Conservation (phyloP, 495 filamentous ascomycete genomes). For the Neurospora sp. region DNA sequence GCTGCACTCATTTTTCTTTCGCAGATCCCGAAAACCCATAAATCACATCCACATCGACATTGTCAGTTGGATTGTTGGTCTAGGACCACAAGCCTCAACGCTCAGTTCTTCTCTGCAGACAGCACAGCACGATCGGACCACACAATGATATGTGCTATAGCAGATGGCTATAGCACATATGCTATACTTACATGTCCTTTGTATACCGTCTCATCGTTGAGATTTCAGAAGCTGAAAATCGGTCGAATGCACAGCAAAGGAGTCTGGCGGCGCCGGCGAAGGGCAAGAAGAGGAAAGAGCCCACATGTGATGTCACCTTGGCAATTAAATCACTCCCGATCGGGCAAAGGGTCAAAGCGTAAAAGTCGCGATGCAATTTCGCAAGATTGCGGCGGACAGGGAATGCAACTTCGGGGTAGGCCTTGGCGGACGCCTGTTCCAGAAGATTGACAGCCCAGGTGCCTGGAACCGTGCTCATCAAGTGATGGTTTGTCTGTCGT, state of each 20-base stretch:
- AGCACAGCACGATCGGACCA: not conserved
- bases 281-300: not conserved
- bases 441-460: not conserved
- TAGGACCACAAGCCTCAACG: not conserved
- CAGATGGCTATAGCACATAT: not conserved
- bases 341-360: constrained; percentile 14
- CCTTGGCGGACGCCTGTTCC: constrained; percentile 4
- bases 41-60: not conserved
- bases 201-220: not conserved
- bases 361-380: constrained; percentile 13
- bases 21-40: not conserved
- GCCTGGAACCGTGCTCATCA: not conserved
- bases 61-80: not conserved
- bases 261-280: not conserved
- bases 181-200: not conserved
- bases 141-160: not conserved
- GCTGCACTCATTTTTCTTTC: not conserved
- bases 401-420: constrained; percentile 8
- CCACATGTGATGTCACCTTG: not conserved
- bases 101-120: not conserved
- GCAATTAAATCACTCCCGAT: not conserved
- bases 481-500: not conserved
- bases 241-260: not conserved
- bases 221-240: not conserved
- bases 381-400: constrained; percentile 18